Base-by-base conservation (phyloP, 139 green algal genomes). In the Zygnema cylindricum region DNA sequence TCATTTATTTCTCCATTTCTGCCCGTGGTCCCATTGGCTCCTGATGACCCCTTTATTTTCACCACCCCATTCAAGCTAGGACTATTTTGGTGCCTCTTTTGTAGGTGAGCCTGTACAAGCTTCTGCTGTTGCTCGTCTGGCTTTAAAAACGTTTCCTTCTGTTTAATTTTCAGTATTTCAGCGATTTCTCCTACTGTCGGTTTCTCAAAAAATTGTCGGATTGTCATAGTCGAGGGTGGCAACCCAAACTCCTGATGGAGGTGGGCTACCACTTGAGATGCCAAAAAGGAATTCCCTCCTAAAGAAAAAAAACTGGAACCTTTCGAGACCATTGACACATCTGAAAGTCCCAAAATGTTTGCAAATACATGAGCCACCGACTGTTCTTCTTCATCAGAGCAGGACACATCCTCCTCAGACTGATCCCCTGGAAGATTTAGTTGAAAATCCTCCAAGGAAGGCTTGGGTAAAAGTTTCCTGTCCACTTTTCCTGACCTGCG, bases 221-320 rank as follows among this genome's bases (percentile, higher is more conserved):
- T 84, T 3, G 77, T 84, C 21, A 84, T 49, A 3, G 40, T 23
- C 2, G 77, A 79, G 36, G 71, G 71, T 7, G 36, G 36, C 71
- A 79, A 16, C 71, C 7, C 71, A 16, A 79, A 79, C 16, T 7
- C 71, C 16, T 79, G 71, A 11, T 79, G 71, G 11, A 79, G 36
- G 16, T 79, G 69, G 25, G 82, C 55, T 3, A 87, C 57, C 55
- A 35, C 82, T 71, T 87, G 82, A 25, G 82, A 82, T 35, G 82
- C 40, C 30, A 43, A 42, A 43, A 83, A 87, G 32, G 32, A 85
- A 40, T 87, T 87, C 3, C 82, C 82, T 0, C 82, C 82, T 41
- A 87, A 55, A 41, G 76, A 54, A 30, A 87, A 87, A 35, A 87
- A 87, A 54, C 82, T 87, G 33, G 82, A 87, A 0, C n/a, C 82